phyloP scores from a whole-genome alignment of 1,284 basidiomycete species.

The Microbotryum scabiosae region DNA sequence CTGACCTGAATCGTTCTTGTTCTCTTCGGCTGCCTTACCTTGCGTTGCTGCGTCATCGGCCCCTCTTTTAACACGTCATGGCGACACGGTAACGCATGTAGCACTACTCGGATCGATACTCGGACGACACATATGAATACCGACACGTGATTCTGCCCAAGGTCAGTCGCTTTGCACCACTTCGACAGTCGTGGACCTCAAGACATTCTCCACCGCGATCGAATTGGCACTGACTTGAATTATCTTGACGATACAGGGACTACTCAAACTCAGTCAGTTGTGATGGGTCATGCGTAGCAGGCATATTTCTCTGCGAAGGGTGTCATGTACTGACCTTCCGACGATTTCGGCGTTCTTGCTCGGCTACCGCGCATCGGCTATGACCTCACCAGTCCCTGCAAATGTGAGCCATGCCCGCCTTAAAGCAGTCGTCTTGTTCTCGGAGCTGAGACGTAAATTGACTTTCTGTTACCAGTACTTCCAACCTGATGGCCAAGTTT shows the following conservation, averaged over 20 bases:
- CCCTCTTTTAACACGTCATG: too few species aligned
- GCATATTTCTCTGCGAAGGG: background rate
- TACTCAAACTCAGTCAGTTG: conserved; percentile 28
- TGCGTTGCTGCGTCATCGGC: too few species aligned
- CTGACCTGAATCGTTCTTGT: too few species aligned
- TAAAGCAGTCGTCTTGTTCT: background rate
- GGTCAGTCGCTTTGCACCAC: background rate
- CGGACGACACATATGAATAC: conserved; percentile 2
- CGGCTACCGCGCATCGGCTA: background rate
- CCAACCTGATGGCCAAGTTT: conserved; percentile 17
- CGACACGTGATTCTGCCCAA: conserved; percentile 13
- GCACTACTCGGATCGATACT: conserved; percentile 7
- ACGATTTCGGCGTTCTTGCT: background rate
- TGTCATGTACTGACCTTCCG: background rate
- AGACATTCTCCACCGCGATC: background rate
- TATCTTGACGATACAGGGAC: background rate
- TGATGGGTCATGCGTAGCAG: too few species aligned
- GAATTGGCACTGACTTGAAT: background rate
- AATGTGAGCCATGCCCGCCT: background rate
- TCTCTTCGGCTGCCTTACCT: too few species aligned
- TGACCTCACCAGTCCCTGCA: conserved; percentile 16
- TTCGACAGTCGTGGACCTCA: background rate
- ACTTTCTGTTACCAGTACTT: conserved; percentile 15
- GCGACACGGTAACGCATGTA: background rate
- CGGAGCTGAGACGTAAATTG: background rate